These are phyloP conservation scores for Silene conica DNA, from an alignment of 148 eudicot genomes.

Conservation along the genomic window DNA sequence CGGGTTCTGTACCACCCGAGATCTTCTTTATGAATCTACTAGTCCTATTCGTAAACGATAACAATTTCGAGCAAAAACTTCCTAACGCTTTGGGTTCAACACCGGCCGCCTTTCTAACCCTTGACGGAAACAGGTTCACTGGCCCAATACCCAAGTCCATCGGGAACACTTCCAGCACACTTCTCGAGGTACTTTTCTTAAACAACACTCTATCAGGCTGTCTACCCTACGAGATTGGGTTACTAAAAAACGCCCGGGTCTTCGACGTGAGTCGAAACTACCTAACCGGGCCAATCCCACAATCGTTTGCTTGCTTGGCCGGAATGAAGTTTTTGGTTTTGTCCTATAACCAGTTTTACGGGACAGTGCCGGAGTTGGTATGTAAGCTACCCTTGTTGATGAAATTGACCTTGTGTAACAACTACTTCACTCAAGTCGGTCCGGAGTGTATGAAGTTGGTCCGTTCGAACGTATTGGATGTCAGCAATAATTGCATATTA, in stretches of 20 bases:
- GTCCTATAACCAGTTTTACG: constrained; percentile 29
- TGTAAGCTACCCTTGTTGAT: constrained; percentile 28
- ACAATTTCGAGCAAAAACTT: constrained; percentile 25
- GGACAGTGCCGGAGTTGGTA: constrained; percentile 37
- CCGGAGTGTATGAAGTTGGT: constrained; percentile 42
- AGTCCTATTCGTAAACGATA: constrained; percentile 48
- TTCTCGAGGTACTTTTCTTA: constrained; percentile 36
- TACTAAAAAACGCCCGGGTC: constrained; percentile 25
- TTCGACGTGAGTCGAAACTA: constrained; percentile 37
- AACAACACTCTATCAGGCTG: constrained; percentile 42
- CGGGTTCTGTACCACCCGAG: constrained; percentile 36
- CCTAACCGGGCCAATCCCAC: constrained; percentile 48
- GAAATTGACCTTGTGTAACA: constrained; percentile 27
- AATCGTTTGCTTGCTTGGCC: constrained; percentile 38
- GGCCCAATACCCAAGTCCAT: constrained; percentile 43
- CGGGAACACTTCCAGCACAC: constrained; percentile 15
- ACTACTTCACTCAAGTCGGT: constrained; percentile 51
- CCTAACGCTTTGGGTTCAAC: constrained; percentile 33
- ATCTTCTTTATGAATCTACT: constrained; percentile 29
- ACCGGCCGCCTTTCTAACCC: constrained; percentile 32
- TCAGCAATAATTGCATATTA: constrained; percentile 33
- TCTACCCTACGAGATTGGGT: constrained; percentile 45
- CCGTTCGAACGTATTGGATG: constrained; percentile 24
- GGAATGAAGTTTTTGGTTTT: constrained; percentile 27
- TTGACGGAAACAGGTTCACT: constrained; percentile 41